These are phyloP conservation scores for Acanthamoeba sp. DNA, from an alignment of 208 protist species.

Conservation along the genomic window DNA sequence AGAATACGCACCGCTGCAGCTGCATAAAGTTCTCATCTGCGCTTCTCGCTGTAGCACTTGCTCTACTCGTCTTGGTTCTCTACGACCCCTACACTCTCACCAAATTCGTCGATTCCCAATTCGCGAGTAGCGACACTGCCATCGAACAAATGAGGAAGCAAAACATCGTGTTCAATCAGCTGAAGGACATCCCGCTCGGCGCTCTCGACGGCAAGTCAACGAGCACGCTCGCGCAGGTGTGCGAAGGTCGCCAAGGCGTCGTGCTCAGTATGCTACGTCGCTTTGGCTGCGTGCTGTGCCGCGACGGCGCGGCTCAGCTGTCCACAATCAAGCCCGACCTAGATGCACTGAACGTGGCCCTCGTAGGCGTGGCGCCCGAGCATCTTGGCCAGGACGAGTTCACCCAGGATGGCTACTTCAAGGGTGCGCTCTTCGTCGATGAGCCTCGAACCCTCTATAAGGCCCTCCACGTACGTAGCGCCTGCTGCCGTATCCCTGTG, in stretches of 20 bases:
- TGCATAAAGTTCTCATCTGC: neutral
- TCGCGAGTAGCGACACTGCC: neutral
- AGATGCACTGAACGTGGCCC: neutral
- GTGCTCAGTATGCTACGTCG: neutral
- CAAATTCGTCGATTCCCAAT: neutral
- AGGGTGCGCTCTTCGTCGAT: conserved; percentile 12
- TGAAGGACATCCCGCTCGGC: neutral
- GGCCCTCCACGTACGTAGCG: neutral
- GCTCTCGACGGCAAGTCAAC: neutral
- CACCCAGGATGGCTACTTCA: conserved; percentile 2
- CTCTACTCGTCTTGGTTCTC: neutral
- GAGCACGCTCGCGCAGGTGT: neutral
- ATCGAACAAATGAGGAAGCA: neutral
- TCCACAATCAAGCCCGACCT: neutral
- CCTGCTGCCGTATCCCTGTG: neutral
- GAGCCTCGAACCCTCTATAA: neutral
- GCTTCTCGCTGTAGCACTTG: neutral
- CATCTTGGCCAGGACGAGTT: neutral
- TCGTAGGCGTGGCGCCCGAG: conserved; percentile 9
- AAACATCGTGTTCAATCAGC: neutral
- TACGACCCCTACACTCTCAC: neutral
- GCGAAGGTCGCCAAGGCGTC: neutral
- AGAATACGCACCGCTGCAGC: too few relatives aligned
- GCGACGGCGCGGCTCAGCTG: neutral
- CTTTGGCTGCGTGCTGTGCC: neutral